Evolutionary conservation across 2,329 filamentous ascomycete species (phyloP).

Genomic region (Polychaeton citri): DNA sequence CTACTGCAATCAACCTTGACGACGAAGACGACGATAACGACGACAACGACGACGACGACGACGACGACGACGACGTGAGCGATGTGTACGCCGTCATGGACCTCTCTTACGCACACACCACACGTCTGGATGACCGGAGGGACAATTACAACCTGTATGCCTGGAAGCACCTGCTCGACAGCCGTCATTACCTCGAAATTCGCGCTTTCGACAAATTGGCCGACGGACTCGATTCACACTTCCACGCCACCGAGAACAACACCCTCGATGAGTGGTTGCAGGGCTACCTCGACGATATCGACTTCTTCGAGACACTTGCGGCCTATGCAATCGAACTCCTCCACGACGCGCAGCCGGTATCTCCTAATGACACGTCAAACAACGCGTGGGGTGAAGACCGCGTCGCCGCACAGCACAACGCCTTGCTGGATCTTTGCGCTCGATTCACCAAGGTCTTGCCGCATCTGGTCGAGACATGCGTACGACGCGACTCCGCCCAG

Average conservation of each 20-base stretch:
- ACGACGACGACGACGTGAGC: slow-evolving; percentile 19
- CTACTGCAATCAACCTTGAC: slow-evolving; percentile 21
- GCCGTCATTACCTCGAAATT: not conserved
- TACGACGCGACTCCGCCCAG: slow-evolving; percentile 13
- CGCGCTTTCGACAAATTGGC: not conserved
- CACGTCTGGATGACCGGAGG: not conserved
- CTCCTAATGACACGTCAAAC: not conserved
- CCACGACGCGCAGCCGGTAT: not conserved
- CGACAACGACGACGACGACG: slow-evolving; percentile 9
- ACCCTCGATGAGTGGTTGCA: not conserved
- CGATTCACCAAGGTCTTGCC: slow-evolving; percentile 10
- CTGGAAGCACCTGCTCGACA: not conserved
- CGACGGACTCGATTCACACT: not conserved
- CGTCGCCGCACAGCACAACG: not conserved
- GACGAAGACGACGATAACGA: not conserved
- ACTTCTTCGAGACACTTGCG: not conserved
- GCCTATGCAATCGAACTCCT: not conserved
- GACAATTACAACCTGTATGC: not conserved
- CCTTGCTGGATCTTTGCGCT: slow-evolving; percentile 7
- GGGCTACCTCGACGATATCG: not conserved
- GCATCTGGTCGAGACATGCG: slow-evolving; percentile 6
- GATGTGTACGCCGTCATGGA: not conserved
- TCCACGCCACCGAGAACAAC: not conserved
- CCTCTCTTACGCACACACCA: not conserved
- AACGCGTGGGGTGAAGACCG: not conserved